These are phyloP conservation scores for Wickerhamomyces bovis DNA, from an alignment of 805 yeast genomes.

Conservation along the genomic window DNA sequence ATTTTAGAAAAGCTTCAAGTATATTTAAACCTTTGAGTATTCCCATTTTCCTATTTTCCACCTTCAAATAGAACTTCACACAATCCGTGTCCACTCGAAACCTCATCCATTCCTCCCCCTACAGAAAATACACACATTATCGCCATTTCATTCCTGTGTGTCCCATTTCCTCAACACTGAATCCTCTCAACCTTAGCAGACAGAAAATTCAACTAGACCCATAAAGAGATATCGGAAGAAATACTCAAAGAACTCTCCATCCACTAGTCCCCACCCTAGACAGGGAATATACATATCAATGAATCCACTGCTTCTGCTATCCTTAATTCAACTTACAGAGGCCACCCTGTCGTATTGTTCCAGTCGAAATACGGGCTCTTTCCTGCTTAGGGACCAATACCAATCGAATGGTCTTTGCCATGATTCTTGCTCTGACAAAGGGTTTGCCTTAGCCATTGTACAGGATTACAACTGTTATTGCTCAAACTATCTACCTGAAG, in stretches of 20 bases:
- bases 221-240: too few species aligned
- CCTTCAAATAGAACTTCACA: background rate
- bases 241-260: too few species aligned
- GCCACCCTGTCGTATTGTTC: constrained; percentile 14
- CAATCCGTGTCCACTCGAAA: background rate
- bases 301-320: background rate
- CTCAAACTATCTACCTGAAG: constrained; percentile 32
- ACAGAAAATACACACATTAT: too few species aligned
- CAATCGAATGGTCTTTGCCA: constrained; percentile 40
- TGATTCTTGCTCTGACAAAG: constrained; percentile 27
- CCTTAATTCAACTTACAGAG: background rate
- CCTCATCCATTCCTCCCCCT: background rate
- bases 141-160: too few species aligned
- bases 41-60: background rate
- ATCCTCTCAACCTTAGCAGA: background rate
- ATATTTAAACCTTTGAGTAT: background rate
- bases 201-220: background rate
- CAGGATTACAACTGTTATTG: constrained; percentile 38
- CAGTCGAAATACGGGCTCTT: constrained; percentile 12
- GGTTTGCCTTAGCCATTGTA: constrained; percentile 33
- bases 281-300: background rate
- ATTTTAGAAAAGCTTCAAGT: background rate
- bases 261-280: too few species aligned
- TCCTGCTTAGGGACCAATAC: constrained; percentile 7
- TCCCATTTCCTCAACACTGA: too few species aligned